Conservation (phyloP, 2,329 filamentous ascomycete genomes). For the Neonectria faginata region DNA sequence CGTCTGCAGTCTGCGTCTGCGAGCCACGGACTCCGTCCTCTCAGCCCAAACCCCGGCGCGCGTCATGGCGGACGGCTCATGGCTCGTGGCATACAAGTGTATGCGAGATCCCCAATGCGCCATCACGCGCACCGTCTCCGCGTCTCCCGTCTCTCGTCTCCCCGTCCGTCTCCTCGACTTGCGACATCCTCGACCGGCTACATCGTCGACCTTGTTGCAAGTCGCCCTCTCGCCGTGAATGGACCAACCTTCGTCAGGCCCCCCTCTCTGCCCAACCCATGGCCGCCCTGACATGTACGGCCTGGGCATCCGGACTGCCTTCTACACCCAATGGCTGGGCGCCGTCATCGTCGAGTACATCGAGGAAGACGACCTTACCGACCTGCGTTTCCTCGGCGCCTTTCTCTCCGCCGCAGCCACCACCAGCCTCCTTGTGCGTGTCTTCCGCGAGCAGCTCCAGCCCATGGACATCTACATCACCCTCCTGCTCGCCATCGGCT, state of each 20-base stretch:
- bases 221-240: slow-evolving; percentile 17
- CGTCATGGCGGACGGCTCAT: neutral
- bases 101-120: slow-evolving; percentile 25
- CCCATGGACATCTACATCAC: slow-evolving; percentile 50
- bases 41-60: neutral
- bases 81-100: slow-evolving; percentile 39
- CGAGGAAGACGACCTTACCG: slow-evolving; percentile 44
- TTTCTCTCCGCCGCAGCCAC: slow-evolving; percentile 46
- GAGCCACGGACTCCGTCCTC: neutral
- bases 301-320: slow-evolving; percentile 50
- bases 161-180: neutral
- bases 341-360: slow-evolving; percentile 48
- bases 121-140: neutral
- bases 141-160: no score
- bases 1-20: neutral
- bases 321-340: slow-evolving; percentile 54
- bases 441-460: slow-evolving; percentile 37
- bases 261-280: slow-evolving; percentile 40
- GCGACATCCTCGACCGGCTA: neutral
- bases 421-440: slow-evolving; percentile 46
- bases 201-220: neutral
- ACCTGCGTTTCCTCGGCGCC: slow-evolving; percentile 49
- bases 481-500: slow-evolving; percentile 48
- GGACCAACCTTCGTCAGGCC: slow-evolving; percentile 13
- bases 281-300: slow-evolving; percentile 51